Evolutionary conservation across 345 rosid species (phyloP).

Genomic region (Dipteronia sinensis): DNA sequence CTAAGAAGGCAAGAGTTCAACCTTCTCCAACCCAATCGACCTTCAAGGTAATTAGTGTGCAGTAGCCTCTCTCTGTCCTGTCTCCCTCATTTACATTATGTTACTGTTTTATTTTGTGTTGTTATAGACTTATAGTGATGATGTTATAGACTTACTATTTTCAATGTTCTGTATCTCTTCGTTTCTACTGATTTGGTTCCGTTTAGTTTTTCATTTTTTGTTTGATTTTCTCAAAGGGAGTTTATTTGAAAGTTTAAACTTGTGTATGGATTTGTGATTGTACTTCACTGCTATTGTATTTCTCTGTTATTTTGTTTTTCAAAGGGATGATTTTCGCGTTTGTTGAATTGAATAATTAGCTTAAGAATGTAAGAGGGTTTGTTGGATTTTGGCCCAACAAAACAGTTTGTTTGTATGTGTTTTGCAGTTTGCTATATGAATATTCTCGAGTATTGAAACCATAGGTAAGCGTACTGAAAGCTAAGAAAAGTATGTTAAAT

Average conservation of each 20-base stretch:
- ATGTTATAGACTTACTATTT: not conserved
- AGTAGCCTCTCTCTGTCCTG: conserved; percentile 4
- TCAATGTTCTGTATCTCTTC: not conserved
- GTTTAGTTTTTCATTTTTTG: not conserved
- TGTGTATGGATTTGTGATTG: not conserved
- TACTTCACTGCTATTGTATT: not conserved
- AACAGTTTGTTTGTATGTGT: too few relatives aligned
- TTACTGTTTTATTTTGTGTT: not conserved
- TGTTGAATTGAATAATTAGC: not conserved
- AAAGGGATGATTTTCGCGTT: not conserved
- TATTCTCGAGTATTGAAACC: not conserved
- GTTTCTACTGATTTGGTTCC: not conserved
- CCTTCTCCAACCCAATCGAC: too few relatives aligned
- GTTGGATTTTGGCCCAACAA: not conserved
- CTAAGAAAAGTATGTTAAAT: not conserved
- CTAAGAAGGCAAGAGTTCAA: too few relatives aligned
- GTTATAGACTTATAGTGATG: not conserved
- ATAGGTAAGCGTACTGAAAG: not conserved
- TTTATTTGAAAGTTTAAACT: not conserved
- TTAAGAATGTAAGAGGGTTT: not conserved
- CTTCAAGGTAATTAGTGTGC: too few relatives aligned
- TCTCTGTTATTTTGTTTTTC: not conserved
- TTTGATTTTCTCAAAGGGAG: not conserved
- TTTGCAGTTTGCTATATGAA: not conserved
- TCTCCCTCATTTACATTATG: not conserved